phyloP scores from a whole-genome alignment of 164 flowering plant genomes.

The Vitis cinerea region DNA sequence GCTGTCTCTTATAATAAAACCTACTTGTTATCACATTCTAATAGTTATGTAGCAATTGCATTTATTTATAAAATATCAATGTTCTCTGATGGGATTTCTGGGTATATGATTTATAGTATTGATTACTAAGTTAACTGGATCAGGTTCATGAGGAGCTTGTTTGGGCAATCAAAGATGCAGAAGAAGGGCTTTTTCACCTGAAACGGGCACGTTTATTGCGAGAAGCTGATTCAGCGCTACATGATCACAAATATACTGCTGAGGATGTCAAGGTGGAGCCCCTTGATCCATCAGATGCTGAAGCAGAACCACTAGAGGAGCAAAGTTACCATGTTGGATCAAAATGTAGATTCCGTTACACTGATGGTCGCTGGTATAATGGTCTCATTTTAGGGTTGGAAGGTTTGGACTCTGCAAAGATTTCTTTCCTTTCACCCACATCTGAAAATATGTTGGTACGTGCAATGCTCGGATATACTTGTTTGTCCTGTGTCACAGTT shows the following conservation, averaged over 20 bases:
- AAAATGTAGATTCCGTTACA: slow-evolving; percentile 85
- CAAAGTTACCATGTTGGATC: slow-evolving; percentile 55
- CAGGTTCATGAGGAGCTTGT: slow-evolving; percentile 89
- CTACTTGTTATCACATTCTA: too few relatives aligned
- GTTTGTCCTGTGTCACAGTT: neutral
- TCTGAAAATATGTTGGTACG: slow-evolving; percentile 86
- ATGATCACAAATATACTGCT: slow-evolving; percentile 8
- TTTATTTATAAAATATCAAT: too few relatives aligned
- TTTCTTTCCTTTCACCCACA: slow-evolving; percentile 86
- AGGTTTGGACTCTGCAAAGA: slow-evolving; percentile 52
- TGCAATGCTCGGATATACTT: slow-evolving; percentile 1
- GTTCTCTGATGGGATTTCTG: neutral
- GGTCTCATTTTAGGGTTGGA: slow-evolving; percentile 63
- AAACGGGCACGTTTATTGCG: slow-evolving; percentile 75
- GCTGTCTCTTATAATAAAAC: too few relatives aligned
- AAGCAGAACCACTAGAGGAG: slow-evolving; percentile 54
- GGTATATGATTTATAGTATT: slow-evolving; percentile 6
- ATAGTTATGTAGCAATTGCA: too few relatives aligned
- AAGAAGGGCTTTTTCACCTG: slow-evolving; percentile 77
- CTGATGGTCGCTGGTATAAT: slow-evolving; percentile 91
- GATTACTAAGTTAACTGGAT: neutral
- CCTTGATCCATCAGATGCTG: slow-evolving; percentile 39
- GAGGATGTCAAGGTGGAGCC: slow-evolving; percentile 55
- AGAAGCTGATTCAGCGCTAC: slow-evolving; percentile 56
- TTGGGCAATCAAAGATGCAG: slow-evolving; percentile 72